Evolutionary conservation across 192 early-diverging fungal species (phyloP), one percentile per base, ranked within the genome.

Genomic region (Funneliformis geosporum): DNA sequence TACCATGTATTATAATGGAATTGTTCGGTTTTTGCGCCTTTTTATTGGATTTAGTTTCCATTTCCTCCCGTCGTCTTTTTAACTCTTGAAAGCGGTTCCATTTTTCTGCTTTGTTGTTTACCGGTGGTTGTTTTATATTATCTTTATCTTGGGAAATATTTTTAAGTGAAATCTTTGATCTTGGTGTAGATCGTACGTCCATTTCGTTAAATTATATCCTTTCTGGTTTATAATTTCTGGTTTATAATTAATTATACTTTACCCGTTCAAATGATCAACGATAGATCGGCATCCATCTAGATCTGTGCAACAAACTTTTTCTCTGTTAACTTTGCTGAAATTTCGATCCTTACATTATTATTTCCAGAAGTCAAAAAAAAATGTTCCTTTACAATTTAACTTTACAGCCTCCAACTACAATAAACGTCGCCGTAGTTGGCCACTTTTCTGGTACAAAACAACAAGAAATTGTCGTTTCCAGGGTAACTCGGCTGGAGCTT

Each of bases 311-410:
- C 33, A 33, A 33, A 33, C 33, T 33, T 33, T 33, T 33, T 33
- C 33, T 33, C 33, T 33, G 33, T 33, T n/a, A n/a, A n/a, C n/a
- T n/a, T 33, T 33, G 2, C 33, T 33, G 33, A 33, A n/a, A 33
- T 33, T 33, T 33, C 33, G 33, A 33, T 2, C 33, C 33, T 33
- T 33, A 2, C 33, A 33, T 33, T 33, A 33, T 33, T 33, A 33
- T 33, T n/a, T 33, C 33, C 33, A 33, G 2, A 33, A 2, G 33
- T 33, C 2, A 50, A 50, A 73, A 39, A 78, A 79, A 65, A 43
- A 93, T 93, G 92, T 90, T 88, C 80, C 88, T 99, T 42, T 97
- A 98, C 84, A 95, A 97, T 82, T 83, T 97, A 72, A 95, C 96
- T 73, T 89, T 99, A 33, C 93, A 95, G 82, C 88, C 90, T 46